Evolutionary conservation across 306 rosid genomes (phyloP), one percentile per base, ranked within the genome.

Genomic region (Prunus armeniaca): DNA sequence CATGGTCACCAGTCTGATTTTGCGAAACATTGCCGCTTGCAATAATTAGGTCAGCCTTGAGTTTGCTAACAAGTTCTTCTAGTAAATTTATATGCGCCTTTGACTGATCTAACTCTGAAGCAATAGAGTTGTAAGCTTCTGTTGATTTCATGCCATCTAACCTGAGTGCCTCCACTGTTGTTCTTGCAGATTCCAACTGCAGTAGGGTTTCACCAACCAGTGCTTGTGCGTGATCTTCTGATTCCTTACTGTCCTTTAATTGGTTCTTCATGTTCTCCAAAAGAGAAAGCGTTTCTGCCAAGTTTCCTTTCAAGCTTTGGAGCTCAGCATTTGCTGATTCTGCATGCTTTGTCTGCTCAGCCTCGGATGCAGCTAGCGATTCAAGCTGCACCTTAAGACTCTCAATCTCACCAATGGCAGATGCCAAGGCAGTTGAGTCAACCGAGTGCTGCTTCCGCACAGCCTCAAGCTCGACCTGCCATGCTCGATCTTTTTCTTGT

Each of bases 111-210:
- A 92, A 77, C 84, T 90, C 93, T 12, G 78, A 78, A 66, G 87
- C 82, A 80, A 86, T 74, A 18, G 90, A 76, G 57, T 84, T 78
- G 86, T 86, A 83, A 67, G 78, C 89, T 67, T 89, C 89, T 60
- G 79, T 72, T 45, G 88, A 76, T 80, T 78, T 87, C 49, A 70
- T 80, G 73, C 88, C 86, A 77, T 95, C 93, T 45, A 51, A 76
- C 75, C 86, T 82, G 56, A 92, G 83, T 20, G 80, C 72, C 80
- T 89, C 99, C 12, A 88, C 88, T 7, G 82, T 80, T 73, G 60
- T 68, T 69, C 89, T 89, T 1, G 97, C 93, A 67, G 80, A 80
- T 77, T 96, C 93, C 67, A 88, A 93, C 80, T 88, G 98, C 76
- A 78, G 79, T 81, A 83, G 84, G 60, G 98, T 88, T 81, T 89